A percentile compares a stretch with the other conserved stretches of the same genome.
phyloP scores from a whole-genome alignment of 495 filamentous ascomycete genomes.

The Aspergillus bertholletiae region DNA sequence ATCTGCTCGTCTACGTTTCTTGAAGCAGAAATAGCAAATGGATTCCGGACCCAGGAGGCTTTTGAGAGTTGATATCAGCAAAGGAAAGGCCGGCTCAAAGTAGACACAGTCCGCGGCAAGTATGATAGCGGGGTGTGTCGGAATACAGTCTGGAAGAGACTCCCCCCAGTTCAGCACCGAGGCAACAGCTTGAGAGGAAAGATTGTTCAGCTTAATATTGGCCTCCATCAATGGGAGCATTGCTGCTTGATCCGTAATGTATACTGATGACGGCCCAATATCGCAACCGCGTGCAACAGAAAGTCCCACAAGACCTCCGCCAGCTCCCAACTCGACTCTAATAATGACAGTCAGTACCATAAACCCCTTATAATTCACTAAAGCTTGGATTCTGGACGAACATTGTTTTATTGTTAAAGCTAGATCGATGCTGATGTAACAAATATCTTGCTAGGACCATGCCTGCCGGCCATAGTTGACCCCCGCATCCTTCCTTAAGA shows the following conservation, averaged over 20 bases:
- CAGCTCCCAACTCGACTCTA: slow-evolving; percentile 90
- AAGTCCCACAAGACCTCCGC: slow-evolving; percentile 78
- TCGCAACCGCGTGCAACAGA: slow-evolving; percentile 37
- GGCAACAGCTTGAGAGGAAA: slow-evolving; percentile 57
- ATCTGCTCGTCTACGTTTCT: slow-evolving; percentile 77
- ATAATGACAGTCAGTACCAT: not conserved
- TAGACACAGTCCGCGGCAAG: slow-evolving; percentile 97
- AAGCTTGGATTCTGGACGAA: slow-evolving; percentile 40
- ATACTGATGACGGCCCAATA: slow-evolving; percentile 41
- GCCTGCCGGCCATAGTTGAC: slow-evolving; percentile 90
- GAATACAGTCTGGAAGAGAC: slow-evolving; percentile 32
- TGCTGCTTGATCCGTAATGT: slow-evolving; percentile 80
- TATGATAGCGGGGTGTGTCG: slow-evolving; percentile 63
- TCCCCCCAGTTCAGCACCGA: slow-evolving; percentile 71
- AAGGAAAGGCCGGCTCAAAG: slow-evolving; percentile 90
- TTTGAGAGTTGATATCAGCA: slow-evolving; percentile 74
- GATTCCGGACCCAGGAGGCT: slow-evolving; percentile 56
- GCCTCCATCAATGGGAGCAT: slow-evolving; percentile 80
- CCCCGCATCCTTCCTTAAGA: slow-evolving; percentile 81
- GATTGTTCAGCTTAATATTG: slow-evolving; percentile 76
- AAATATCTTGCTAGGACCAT: slow-evolving; percentile 83
- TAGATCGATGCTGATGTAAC: slow-evolving; percentile 60
- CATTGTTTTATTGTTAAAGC: slow-evolving; percentile 67
- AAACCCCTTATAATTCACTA: not conserved
- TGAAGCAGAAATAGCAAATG: slow-evolving; percentile 91